Evolutionary conservation across 192 early-diverging fungal species (phyloP).

Genomic region (Chytriomyces sp.): DNA sequence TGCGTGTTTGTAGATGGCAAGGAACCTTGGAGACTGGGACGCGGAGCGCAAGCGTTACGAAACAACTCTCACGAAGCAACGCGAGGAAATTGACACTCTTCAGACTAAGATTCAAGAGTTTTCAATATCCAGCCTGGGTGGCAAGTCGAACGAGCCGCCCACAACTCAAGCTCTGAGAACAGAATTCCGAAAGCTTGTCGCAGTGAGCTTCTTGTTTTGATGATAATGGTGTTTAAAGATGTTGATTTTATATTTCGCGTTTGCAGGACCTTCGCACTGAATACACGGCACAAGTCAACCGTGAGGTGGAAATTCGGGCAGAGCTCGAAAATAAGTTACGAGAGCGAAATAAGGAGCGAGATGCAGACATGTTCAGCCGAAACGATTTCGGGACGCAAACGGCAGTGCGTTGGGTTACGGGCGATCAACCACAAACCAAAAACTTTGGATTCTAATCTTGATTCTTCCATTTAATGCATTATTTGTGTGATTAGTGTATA

Average conservation of each 20-base stretch:
- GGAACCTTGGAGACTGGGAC: conserved; percentile 22
- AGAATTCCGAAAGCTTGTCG: conserved; percentile 44
- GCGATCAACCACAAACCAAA: conserved; percentile 3
- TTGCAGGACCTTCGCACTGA: conserved; percentile 20
- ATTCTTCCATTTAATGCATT: no score
- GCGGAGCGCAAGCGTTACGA: conserved; percentile 28
- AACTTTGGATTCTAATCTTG: conserved; percentile 13
- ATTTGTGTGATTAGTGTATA: no score
- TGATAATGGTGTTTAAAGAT: neutral
- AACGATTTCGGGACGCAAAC: conserved; percentile 22
- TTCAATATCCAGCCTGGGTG: conserved; percentile 33
- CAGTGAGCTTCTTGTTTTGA: conserved; percentile 5
- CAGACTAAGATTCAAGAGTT: conserved; percentile 32
- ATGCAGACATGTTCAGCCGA: conserved; percentile 19
- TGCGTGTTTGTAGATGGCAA: neutral
- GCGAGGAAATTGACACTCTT: conserved; percentile 26
- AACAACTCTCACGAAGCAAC: conserved; percentile 6
- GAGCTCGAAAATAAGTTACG: conserved; percentile 20
- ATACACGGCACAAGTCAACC: conserved; percentile 22
- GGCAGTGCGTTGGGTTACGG: conserved; percentile 9
- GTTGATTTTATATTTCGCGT: neutral
- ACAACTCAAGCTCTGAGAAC: conserved; percentile 27
- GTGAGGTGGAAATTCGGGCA: conserved; percentile 10
- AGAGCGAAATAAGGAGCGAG: neutral
- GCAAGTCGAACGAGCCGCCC: conserved; percentile 10